phyloP scores from a whole-genome alignment of 2,329 filamentous ascomycete genomes.

The Phaeosphaeria sp. region DNA sequence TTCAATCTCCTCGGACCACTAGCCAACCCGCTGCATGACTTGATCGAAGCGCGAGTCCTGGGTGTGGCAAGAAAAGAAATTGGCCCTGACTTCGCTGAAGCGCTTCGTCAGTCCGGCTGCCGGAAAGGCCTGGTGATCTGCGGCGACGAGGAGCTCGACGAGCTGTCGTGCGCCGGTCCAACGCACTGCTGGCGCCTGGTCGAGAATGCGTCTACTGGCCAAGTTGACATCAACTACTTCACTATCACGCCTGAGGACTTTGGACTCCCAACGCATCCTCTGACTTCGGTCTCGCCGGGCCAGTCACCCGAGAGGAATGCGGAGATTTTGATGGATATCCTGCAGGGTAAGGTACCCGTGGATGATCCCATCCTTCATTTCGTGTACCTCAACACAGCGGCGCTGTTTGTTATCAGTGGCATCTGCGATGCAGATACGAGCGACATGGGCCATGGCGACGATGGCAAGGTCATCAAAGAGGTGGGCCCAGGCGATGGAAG shows the following conservation, averaged over 20 bases:
- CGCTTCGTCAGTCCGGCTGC: slow-evolving; percentile 76
- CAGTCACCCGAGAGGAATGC: slow-evolving; percentile 90
- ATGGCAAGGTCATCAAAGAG: slow-evolving; percentile 80
- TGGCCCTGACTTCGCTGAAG: slow-evolving; percentile 87
- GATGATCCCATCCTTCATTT: slow-evolving; percentile 91
- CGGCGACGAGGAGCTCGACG: slow-evolving; percentile 92
- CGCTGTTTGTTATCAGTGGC: slow-evolving; percentile 83
- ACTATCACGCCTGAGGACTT: slow-evolving; percentile 84
- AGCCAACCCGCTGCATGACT: slow-evolving; percentile 81
- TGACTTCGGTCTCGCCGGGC: slow-evolving; percentile 80
- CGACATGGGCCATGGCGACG: slow-evolving; percentile 79
- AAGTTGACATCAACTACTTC: slow-evolving; percentile 76
- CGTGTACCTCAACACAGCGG: slow-evolving; percentile 91
- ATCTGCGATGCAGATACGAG: slow-evolving; percentile 84
- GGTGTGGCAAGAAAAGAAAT: slow-evolving; percentile 89
- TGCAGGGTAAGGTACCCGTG: slow-evolving; percentile 73
- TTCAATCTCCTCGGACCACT: slow-evolving; percentile 96
- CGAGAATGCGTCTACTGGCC: slow-evolving; percentile 52
- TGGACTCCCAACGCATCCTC: slow-evolving; percentile 75
- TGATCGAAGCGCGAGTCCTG: slow-evolving; percentile 88
- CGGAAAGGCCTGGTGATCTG: slow-evolving; percentile 90
- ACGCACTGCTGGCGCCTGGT: slow-evolving; percentile 88
- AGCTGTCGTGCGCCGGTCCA: slow-evolving; percentile 87
- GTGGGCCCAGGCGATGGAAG: slow-evolving; percentile 83
- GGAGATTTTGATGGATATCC: slow-evolving; percentile 76